Conservation (phyloP, 2,329 filamentous ascomycete genomes). For the Purpureocillium lavendulum region DNA sequence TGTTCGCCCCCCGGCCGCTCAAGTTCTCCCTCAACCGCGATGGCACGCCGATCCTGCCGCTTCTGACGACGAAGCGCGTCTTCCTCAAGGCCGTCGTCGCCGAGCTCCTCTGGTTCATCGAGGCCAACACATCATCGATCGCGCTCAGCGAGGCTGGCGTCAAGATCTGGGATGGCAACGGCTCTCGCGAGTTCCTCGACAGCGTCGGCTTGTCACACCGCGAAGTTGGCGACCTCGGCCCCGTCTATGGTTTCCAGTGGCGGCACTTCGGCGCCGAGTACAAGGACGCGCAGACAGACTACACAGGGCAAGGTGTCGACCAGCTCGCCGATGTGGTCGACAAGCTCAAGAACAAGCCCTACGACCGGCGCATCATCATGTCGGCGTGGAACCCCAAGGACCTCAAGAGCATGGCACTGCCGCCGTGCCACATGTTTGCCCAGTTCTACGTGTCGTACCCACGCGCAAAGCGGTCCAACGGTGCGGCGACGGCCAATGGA, state of each 20-base stretch:
- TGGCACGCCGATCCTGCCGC: conserved; percentile 64
- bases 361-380: conserved; percentile 83
- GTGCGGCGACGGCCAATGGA: not conserved
- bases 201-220: conserved; percentile 72
- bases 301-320: conserved; percentile 82
- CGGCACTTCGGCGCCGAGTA: conserved; percentile 95
- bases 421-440: conserved; percentile 95
- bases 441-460: conserved; percentile 89
- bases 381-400: conserved; percentile 91
- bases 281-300: conserved; percentile 68
- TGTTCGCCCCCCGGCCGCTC: conserved; percentile 80
- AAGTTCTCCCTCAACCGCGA: conserved; percentile 72
- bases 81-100: conserved; percentile 84
- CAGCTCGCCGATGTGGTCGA: conserved; percentile 85
- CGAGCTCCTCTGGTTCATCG: conserved; percentile 94
- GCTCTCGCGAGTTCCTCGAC: conserved; percentile 83
- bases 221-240: conserved; percentile 81
- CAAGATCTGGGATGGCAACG: conserved; percentile 98
- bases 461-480: conserved; percentile 9
- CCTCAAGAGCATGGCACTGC: conserved; percentile 78
- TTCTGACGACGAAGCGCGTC: conserved; percentile 95
- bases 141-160: conserved; percentile 72
- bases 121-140: conserved; percentile 71
- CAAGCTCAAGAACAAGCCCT: conserved; percentile 76
- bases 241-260: conserved; percentile 98